These are phyloP conservation scores for Centella asiatica DNA, from an alignment of 129 eudicot genomes.

Conservation along the genomic window DNA sequence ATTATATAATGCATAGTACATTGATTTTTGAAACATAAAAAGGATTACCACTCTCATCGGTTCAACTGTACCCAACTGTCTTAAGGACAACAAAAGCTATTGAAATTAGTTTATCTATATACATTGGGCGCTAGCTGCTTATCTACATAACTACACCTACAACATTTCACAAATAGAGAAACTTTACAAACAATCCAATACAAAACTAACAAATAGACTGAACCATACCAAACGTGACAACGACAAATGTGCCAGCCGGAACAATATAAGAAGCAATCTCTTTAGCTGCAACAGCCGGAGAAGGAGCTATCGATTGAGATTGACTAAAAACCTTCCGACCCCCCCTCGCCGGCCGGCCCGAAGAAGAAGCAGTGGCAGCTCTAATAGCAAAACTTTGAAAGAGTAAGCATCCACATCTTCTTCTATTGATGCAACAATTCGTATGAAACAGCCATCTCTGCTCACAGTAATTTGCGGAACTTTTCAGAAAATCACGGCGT, in stretches of 20 bases:
- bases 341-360: neutral
- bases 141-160: neutral
- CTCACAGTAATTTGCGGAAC: neutral
- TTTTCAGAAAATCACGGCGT: neutral
- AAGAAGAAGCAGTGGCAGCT: slow-evolving; percentile 5
- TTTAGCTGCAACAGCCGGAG: slow-evolving; percentile 11
- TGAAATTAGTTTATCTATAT: neutral
- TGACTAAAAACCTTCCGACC: neutral
- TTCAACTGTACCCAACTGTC: neutral
- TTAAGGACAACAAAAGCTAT: neutral
- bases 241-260: slow-evolving; percentile 69
- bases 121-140: neutral
- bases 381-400: neutral
- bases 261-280: slow-evolving; percentile 48
- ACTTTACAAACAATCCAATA: neutral
- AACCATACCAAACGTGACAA: slow-evolving; percentile 62
- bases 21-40: slow-evolving; percentile 5
- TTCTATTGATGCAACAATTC: neutral
- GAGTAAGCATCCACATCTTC: neutral
- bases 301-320: slow-evolving; percentile 5
- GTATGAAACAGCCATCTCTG: neutral
- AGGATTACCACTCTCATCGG: neutral
- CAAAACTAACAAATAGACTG: slow-evolving; percentile 1
- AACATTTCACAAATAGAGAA: neutral
- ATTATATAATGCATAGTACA: neutral